Conservation (phyloP, 306 rosid genomes). For the Albizia julibrissin region DNA sequence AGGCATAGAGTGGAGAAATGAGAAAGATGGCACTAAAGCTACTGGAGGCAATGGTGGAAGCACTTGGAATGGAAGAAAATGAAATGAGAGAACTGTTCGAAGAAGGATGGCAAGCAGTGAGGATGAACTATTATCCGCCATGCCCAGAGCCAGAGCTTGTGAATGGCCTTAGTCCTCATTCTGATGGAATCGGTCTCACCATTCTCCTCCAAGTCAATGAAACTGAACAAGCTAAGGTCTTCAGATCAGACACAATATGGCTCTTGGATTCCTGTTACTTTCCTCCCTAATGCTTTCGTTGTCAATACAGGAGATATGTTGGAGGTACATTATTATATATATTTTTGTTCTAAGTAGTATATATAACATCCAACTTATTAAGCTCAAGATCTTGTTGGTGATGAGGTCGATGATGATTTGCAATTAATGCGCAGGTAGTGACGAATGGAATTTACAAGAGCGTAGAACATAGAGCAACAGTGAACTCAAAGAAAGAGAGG, state of each 20-base stretch:
- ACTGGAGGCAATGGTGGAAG: neutral
- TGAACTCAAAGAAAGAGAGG: neutral
- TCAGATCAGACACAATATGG: neutral
- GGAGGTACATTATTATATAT: neutral
- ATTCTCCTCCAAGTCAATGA: conserved; percentile 29
- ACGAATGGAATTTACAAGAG: neutral
- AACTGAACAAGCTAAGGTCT: neutral
- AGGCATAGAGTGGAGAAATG: neutral
- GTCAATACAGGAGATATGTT: neutral
- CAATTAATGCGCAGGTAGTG: neutral
- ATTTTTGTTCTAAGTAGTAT: neutral
- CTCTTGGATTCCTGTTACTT: neutral
- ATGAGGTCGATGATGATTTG: neutral
- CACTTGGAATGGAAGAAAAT: neutral
- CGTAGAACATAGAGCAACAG: neutral
- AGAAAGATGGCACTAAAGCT: neutral
- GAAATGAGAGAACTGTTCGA: neutral
- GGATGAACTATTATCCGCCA: neutral
- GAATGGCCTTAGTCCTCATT: conserved; percentile 37
- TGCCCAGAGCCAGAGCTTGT: conserved; percentile 12
- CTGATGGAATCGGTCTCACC: conserved; percentile 36
- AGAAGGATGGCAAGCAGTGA: neutral
- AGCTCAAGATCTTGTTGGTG: neutral
- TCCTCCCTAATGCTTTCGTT: neutral
- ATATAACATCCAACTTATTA: no score